A percentile compares a stretch with the other conserved stretches of the same genome.
These are phyloP conservation scores for Entelexis sorbosivorans DNA, from an alignment of 1,139 yeast genomes.

Conservation along the genomic window DNA sequence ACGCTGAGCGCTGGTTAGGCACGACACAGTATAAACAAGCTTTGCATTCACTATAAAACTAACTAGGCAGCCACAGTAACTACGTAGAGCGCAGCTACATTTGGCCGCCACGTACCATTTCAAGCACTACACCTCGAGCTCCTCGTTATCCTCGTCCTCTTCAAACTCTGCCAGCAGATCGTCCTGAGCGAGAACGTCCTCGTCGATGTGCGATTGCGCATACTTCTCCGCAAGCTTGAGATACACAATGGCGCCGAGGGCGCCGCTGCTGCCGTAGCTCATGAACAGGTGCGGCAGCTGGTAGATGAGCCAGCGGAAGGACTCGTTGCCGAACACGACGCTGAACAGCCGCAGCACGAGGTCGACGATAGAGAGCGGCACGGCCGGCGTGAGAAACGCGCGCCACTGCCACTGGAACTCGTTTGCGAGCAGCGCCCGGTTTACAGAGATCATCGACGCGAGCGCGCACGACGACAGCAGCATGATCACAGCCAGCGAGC, in stretches of 20 bases:
- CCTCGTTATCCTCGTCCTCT: conserved; percentile 24
- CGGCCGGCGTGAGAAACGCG: conserved; percentile 25
- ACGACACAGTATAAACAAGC: no score
- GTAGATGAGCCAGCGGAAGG: conserved; percentile 13
- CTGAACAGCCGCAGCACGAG: conserved; percentile 6
- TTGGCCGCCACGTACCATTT: no score
- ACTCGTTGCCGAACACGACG: conserved; percentile 11
- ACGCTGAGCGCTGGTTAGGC: no score
- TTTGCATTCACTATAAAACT: no score
- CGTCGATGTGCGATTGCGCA: conserved; percentile 22
- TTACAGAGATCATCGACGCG: conserved; percentile 24
- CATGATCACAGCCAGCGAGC: conserved; percentile 18
- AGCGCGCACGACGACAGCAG: conserved; percentile 21
- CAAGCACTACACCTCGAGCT: conserved; percentile 17
- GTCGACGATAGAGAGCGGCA: conserved; percentile 20
- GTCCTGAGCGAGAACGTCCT: conserved; percentile 22
- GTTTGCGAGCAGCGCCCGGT: conserved; percentile 24
- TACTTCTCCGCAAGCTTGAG: conserved; percentile 22
- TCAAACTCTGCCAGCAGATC: conserved; percentile 23
- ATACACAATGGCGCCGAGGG: conserved; percentile 24
- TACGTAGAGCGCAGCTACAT: no score
- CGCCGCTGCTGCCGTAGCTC: conserved; percentile 23
- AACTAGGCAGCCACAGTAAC: no score
- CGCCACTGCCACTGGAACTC: conserved; percentile 27
- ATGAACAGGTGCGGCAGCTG: conserved; percentile 16